Percentiles rank a stretch among this genome's conserved stretches.
phyloP scores from a whole-genome alignment of 2,329 filamentous ascomycete genomes.

The Claviceps quebecensis region DNA sequence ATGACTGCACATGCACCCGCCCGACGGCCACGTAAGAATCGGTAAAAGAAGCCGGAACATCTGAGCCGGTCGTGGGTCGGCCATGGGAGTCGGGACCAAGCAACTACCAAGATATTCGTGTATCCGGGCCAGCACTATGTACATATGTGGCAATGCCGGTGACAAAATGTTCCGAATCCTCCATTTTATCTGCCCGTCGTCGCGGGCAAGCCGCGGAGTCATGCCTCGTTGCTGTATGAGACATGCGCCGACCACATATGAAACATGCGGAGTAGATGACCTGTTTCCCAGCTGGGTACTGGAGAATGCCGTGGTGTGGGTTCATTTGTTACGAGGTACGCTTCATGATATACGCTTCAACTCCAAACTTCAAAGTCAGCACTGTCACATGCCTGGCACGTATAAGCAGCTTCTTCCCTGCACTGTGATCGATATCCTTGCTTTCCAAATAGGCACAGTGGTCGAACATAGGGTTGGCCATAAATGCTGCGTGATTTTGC shows the following conservation, averaged over 20 bases:
- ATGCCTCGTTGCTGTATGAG: background rate
- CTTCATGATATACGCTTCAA: too few species aligned
- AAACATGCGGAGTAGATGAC: background rate
- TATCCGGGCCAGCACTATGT: background rate
- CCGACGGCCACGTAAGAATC: background rate
- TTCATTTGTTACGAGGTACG: background rate
- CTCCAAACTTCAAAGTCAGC: background rate
- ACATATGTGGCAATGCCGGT: background rate
- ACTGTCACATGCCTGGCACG: background rate
- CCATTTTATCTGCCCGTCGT: background rate
- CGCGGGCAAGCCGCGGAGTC: background rate
- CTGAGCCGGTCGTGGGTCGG: too few species aligned
- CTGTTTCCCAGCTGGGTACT: background rate
- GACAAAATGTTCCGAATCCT: background rate
- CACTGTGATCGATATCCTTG: background rate
- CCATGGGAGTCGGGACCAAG: too few species aligned
- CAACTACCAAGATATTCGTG: too few species aligned
- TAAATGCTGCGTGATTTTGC: too few species aligned
- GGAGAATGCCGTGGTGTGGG: background rate
- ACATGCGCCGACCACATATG: background rate
- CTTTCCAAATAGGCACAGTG: too few species aligned
- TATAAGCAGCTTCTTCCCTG: background rate
- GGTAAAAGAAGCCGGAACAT: background rate
- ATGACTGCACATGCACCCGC: background rate
- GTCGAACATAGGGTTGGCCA: too few species aligned